Percentiles rank a stretch among this genome's conserved stretches.
Evolutionary conservation across 2,329 filamentous ascomycete genomes (phyloP).

Genomic region (Purpureocillium takamizusanense): DNA sequence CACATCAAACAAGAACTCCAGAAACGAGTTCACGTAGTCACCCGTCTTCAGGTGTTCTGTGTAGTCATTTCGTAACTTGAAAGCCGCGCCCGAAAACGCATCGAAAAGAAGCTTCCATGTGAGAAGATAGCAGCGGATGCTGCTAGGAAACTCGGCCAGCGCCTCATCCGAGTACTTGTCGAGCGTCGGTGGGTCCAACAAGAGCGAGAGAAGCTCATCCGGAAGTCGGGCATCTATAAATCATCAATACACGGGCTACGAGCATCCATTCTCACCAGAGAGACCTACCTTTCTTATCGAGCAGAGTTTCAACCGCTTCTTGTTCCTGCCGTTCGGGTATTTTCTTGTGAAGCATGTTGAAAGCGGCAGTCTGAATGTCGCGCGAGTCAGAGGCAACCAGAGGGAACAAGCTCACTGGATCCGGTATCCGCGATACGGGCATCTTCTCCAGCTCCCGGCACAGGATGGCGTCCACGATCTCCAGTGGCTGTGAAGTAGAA

Average conservation of each 20-base stretch:
- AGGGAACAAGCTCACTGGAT: constrained; percentile 62
- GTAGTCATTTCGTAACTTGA: constrained; percentile 77
- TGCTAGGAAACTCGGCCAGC: constrained; percentile 58
- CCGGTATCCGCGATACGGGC: constrained; percentile 50
- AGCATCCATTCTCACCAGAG: neutral
- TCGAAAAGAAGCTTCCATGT: constrained; percentile 89
- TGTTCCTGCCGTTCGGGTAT: constrained; percentile 73
- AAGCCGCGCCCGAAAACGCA: constrained; percentile 68
- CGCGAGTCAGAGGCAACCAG: constrained; percentile 68
- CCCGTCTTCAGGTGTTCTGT: constrained; percentile 68
- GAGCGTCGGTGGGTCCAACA: constrained; percentile 68
- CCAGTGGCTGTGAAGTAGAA: constrained; percentile 51
- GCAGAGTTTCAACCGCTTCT: constrained; percentile 65
- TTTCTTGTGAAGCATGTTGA: constrained; percentile 69
- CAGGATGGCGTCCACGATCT: constrained; percentile 68
- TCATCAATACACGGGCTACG: neutral
- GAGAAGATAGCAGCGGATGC: constrained; percentile 71
- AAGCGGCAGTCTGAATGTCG: constrained; percentile 71
- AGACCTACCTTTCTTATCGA: constrained; percentile 54
- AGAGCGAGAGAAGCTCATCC: constrained; percentile 73
- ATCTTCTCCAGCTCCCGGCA: constrained; percentile 59
- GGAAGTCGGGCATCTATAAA: constrained; percentile 57
- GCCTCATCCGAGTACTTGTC: constrained; percentile 57
- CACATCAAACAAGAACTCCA: constrained; percentile 77
- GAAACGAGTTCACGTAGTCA: constrained; percentile 56